Conservation (phyloP, 2,329 filamentous ascomycete species). For the Eutypella sp. region DNA sequence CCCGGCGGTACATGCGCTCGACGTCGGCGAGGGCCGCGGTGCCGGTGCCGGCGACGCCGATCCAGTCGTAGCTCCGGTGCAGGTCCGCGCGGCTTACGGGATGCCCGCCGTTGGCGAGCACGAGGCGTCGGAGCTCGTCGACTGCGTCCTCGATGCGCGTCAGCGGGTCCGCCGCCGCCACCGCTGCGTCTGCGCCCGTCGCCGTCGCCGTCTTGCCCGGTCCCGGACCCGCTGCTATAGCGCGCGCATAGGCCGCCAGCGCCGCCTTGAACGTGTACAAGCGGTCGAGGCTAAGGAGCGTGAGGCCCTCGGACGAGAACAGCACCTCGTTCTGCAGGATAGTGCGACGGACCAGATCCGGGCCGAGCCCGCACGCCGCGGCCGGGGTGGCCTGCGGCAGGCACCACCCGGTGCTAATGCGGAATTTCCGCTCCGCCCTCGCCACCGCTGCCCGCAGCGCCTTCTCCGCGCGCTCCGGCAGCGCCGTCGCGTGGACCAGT, state of each 20-base stretch:
- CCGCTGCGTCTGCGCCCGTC: constrained; percentile 15
- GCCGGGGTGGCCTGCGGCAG: constrained; percentile 40
- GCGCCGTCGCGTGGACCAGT: constrained; percentile 42
- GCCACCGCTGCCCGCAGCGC: constrained; percentile 42
- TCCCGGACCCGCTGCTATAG: constrained; percentile 10
- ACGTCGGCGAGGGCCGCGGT: constrained; percentile 48
- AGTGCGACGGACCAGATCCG: constrained; percentile 51
- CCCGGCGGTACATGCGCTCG: constrained; percentile 49
- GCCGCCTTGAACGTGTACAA: constrained; percentile 61
- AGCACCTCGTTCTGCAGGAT: constrained; percentile 56
- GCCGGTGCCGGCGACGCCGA: constrained; percentile 50
- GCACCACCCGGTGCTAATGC: constrained; percentile 20
- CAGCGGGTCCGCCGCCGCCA: constrained; percentile 6
- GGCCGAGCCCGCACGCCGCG: constrained; percentile 40
- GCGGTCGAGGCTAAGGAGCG: constrained; percentile 54
- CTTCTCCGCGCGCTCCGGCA: constrained; percentile 43
- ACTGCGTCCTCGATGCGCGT: constrained; percentile 54
- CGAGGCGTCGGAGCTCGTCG: constrained; percentile 56
- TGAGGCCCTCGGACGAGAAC: constrained; percentile 56
- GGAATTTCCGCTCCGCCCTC: constrained; percentile 49
- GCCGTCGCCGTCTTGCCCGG: constrained; percentile 10
- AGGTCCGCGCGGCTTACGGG: constrained; percentile 48
- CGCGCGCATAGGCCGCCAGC: constrained; percentile 51
- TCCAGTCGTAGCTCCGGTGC: constrained; percentile 51
- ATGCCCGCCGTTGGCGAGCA: constrained; percentile 47